These are phyloP conservation scores for Solanum gracilifrons DNA, from an alignment of 257 asterid genomes.

Conservation along the genomic window DNA sequence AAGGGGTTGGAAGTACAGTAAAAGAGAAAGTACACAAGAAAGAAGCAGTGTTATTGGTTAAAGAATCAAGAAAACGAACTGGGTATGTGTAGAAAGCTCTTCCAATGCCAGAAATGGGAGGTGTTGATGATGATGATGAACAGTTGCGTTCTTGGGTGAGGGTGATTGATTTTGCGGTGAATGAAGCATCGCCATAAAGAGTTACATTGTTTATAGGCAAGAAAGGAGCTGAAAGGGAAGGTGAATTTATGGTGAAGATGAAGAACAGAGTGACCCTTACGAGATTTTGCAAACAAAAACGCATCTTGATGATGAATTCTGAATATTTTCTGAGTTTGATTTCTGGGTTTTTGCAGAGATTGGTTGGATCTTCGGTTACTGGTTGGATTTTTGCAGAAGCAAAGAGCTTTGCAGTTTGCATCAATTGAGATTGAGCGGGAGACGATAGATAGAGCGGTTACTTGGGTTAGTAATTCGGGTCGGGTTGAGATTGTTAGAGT, in stretches of 20 bases:
- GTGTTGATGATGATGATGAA: not conserved
- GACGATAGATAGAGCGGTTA: not conserved
- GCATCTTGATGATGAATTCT: constrained; percentile 1
- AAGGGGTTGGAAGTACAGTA: constrained; percentile 19
- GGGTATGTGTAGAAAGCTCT: constrained; percentile 52
- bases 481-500: not conserved
- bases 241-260: constrained; percentile 11
- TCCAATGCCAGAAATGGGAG: constrained; percentile 34
- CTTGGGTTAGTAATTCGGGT: not conserved
- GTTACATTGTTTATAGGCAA: constrained; percentile 28
- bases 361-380: not conserved
- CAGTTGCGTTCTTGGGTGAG: constrained; percentile 41
- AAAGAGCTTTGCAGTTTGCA: not conserved
- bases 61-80: constrained; percentile 45
- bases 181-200: constrained; percentile 47
- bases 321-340: not conserved
- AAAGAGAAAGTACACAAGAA: constrained; percentile 62
- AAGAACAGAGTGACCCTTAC: constrained; percentile 2
- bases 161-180: constrained; percentile 20
- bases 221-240: constrained; percentile 14
- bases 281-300: constrained; percentile 6
- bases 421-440: not conserved
- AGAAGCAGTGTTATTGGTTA: constrained; percentile 41
- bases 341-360: not conserved
- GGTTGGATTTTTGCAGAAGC: not conserved